Percentiles rank a stretch among this genome's conserved stretches.
Conservation (phyloP, 2,329 filamentous ascomycete species). For the Fusarium xyrophilum region DNA sequence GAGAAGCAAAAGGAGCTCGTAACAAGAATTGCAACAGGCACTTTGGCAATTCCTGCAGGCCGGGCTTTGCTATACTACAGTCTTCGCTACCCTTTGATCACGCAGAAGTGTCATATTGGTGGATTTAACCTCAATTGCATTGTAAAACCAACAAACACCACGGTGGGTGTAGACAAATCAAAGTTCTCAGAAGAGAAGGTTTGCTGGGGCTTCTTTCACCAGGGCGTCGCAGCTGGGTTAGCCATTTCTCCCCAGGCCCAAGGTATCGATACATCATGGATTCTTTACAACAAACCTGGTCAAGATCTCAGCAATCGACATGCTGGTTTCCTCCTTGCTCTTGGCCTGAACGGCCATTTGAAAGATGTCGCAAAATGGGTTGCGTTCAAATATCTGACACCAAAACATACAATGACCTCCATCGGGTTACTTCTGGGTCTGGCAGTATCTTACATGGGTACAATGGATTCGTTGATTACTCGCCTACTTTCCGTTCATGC, state of each 20-base stretch:
- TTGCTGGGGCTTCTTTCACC: slow-evolving; percentile 98
- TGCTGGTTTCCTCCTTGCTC: slow-evolving; percentile 87
- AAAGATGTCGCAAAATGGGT: slow-evolving; percentile 96
- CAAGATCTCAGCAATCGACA: slow-evolving; percentile 93
- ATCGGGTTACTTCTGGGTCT: slow-evolving; percentile 92
- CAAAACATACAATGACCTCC: slow-evolving; percentile 99
- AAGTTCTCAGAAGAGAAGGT: slow-evolving; percentile 95
- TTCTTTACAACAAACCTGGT: slow-evolving; percentile 92
- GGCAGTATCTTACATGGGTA: slow-evolving; percentile 92
- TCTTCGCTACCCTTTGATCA: slow-evolving; percentile 84
- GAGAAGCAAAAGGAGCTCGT: slow-evolving; percentile 93
- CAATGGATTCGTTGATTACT: slow-evolving; percentile 96
- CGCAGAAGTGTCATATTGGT: slow-evolving; percentile 86
- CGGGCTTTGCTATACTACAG: slow-evolving; percentile 88
- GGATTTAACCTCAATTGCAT: slow-evolving; percentile 92
- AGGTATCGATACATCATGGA: slow-evolving; percentile 98
- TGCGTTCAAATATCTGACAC: slow-evolving; percentile 98
- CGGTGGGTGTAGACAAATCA: slow-evolving; percentile 88
- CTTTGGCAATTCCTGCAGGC: slow-evolving; percentile 86
- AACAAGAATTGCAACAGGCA: slow-evolving; percentile 83
- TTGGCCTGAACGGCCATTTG: slow-evolving; percentile 94
- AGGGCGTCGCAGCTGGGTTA: slow-evolving; percentile 89
- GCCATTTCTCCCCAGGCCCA: slow-evolving; percentile 89
- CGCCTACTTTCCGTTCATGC: slow-evolving; percentile 94
- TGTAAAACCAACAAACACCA: slow-evolving; percentile 90